A percentile compares a stretch with the other conserved stretches of the same genome.
Conservation (phyloP, 2,329 filamentous ascomycete genomes). For the Epichloe festucae region DNA sequence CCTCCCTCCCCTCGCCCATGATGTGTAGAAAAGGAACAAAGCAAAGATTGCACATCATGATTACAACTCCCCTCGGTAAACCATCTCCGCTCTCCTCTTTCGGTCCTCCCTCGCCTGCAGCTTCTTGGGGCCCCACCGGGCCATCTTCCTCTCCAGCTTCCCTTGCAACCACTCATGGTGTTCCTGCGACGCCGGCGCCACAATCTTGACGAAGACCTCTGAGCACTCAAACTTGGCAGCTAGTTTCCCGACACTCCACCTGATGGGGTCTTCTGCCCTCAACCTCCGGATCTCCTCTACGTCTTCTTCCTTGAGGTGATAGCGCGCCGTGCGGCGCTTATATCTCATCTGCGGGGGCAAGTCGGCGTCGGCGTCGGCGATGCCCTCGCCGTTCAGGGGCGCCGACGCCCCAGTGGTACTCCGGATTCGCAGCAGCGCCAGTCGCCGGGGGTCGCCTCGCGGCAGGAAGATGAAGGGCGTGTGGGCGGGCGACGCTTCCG, state of each 20-base stretch:
- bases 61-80: slow-evolving; percentile 39
- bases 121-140: slow-evolving; percentile 45
- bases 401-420: slow-evolving; percentile 16
- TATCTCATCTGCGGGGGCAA: slow-evolving; percentile 24
- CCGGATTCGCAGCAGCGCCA: slow-evolving; percentile 33
- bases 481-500: slow-evolving; percentile 44
- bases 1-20: not conserved
- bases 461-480: slow-evolving; percentile 57
- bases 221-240: slow-evolving; percentile 44
- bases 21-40: not conserved
- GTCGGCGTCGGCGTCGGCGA: slow-evolving; percentile 12
- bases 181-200: slow-evolving; percentile 33
- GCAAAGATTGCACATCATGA: not conserved
- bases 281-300: slow-evolving; percentile 48
- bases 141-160: slow-evolving; percentile 34
- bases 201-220: slow-evolving; percentile 44
- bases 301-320: slow-evolving; percentile 42
- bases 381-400: slow-evolving; percentile 5
- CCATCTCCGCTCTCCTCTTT: slow-evolving; percentile 37
- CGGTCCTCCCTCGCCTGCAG: slow-evolving; percentile 42
- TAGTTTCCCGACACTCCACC: slow-evolving; percentile 41
- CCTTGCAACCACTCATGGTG: slow-evolving; percentile 33
- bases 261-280: slow-evolving; percentile 36
- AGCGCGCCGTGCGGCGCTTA: slow-evolving; percentile 23
- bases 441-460: slow-evolving; percentile 38